Evolutionary conservation across 805 yeast genomes (phyloP).

Genomic region (Candida morakotiae): DNA sequence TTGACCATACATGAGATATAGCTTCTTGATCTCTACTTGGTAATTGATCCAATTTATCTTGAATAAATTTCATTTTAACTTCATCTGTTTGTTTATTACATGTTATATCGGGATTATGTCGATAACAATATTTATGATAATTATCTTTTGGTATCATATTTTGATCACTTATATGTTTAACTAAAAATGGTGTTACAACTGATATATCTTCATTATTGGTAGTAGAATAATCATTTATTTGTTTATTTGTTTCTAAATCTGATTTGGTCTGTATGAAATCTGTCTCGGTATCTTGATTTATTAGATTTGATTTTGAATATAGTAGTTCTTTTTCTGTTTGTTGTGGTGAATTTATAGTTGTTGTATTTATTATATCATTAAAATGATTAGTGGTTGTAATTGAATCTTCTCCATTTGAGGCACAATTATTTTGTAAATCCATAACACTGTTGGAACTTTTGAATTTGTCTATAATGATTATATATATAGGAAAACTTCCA

Average conservation of each 20-base stretch:
- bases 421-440: slow-evolving; percentile 5
- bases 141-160: slow-evolving; percentile 44
- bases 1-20: slow-evolving; percentile 78
- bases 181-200: slow-evolving; percentile 38
- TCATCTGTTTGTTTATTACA: slow-evolving; percentile 69
- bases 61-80: slow-evolving; percentile 59
- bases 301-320: not conserved
- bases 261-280: slow-evolving; percentile 3
- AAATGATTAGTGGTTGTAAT: not conserved
- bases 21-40: slow-evolving; percentile 73
- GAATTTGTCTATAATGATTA: too few species aligned
- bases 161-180: slow-evolving; percentile 39
- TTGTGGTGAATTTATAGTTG: not conserved
- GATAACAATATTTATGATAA: slow-evolving; percentile 73
- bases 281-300: not conserved
- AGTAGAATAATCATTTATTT: not conserved
- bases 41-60: slow-evolving; percentile 50
- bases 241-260: too few species aligned
- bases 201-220: slow-evolving; percentile 15
- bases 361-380: slow-evolving; percentile 1
- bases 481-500: not conserved
- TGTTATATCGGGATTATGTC: slow-evolving; percentile 87
- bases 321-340: not conserved
- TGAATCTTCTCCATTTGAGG: not conserved
- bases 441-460: too few species aligned